Evolutionary conservation across 2,329 filamentous ascomycete species (phyloP), one percentile per base, ranked within the genome.

Genomic region (Fusarium albosuccineum): DNA sequence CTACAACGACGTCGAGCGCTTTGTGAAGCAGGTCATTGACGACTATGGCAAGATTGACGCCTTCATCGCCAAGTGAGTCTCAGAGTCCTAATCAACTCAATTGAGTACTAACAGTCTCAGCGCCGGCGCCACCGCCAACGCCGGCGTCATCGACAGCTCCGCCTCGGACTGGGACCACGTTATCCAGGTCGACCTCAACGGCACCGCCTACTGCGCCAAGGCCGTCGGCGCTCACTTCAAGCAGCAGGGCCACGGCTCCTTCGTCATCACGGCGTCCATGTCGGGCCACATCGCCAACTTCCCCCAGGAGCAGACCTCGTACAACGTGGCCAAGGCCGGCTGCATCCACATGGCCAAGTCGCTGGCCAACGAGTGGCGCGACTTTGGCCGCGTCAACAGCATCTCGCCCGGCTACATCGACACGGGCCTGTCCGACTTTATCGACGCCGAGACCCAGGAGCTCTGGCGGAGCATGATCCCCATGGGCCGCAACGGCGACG

Each of bases 11-110:
- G 83, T 89, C 57, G 80, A 87, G 75, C 76, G 80, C 45, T 82
- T 87, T 68, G 81, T 89, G 58, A 80, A 82, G 58, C 87, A 93
- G 34, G 89, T 94, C 67, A 85, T 91, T 75, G 81, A 82, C 69
- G 92, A 94, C 75, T 94, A 94, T 75, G 89, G 89, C 72, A 87
- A 88, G 49, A 87, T 93, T 60, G 91, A 93, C 68, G 86, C 90
- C 64, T 92, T 94, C 71, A 86, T 94, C 55, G 91, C 91, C 72
- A 93, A 94, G 78, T 90, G 86, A 40, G 90, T 87, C 41, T 49
- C 16, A 13, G 6, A 3, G 33, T n/a, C n/a, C 1, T 13, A 26
- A 16, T 3, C 3, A 3, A n/a, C 17, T 49, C 16, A 13, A 5
- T 11, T 33, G 3, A 29, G 34, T 49, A 17, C 45, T 49, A 49